phyloP scores from a whole-genome alignment of 192 early-diverging fungal genomes.

The Coemansia sp. region DNA sequence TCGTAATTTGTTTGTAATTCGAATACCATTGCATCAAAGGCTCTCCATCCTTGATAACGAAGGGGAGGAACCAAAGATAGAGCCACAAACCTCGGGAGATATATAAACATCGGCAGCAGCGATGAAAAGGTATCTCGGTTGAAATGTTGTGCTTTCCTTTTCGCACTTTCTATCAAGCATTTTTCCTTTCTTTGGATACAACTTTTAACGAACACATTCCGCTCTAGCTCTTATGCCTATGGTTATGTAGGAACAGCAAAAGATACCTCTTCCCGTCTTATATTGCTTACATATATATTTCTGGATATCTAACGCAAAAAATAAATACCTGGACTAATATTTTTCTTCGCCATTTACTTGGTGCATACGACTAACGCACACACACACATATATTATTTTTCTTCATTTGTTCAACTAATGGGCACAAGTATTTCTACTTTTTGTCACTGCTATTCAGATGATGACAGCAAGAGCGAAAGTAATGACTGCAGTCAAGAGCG shows the following conservation, averaged over 20 bases:
- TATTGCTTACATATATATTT: neutral
- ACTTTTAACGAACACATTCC: neutral
- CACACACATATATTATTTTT: constrained; percentile 3
- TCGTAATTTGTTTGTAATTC: neutral
- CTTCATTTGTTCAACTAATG: neutral
- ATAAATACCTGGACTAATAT: neutral
- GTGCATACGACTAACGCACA: neutral
- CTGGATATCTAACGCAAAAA: neutral
- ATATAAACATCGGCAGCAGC: neutral
- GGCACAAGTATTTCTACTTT: neutral
- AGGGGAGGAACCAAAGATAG: neutral
- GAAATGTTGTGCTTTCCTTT: neutral
- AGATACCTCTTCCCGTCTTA: neutral
- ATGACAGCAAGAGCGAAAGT: neutral
- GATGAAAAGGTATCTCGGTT: neutral
- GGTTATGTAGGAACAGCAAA: neutral
- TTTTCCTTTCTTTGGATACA: neutral
- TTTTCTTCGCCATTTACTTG: neutral
- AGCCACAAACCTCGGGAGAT: neutral
- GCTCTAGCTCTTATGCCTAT: neutral
- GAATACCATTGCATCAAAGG: neutral
- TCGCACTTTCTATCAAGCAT: neutral
- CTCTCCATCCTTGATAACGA: neutral
- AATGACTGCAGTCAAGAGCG: constrained; percentile 15
- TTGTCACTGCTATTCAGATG: neutral